Conservation (phyloP, 768 basidiomycete species). For the Austroboletus eburneus region DNA sequence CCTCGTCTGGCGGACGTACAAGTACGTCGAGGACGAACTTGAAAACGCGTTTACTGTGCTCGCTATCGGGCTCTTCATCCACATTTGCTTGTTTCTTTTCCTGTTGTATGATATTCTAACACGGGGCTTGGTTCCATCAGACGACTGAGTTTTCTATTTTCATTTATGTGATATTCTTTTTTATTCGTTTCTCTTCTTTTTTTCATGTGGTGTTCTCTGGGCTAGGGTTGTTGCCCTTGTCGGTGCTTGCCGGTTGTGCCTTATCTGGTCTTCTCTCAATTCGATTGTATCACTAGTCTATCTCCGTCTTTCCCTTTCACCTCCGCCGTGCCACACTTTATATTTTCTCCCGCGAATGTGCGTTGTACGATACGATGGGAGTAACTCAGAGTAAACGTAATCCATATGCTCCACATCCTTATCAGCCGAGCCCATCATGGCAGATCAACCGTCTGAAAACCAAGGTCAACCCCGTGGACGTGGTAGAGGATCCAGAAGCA, state of each 20-base stretch:
- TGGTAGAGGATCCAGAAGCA: conserved; percentile 48
- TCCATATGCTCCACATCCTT: too few relatives aligned
- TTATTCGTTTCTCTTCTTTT: background rate
- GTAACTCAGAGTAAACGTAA: too few relatives aligned
- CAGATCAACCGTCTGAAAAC: conserved; percentile 6
- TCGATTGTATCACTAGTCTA: conserved; percentile 17
- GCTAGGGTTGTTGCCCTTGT: background rate
- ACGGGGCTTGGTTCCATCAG: conserved; percentile 24
- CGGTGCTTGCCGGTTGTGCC: background rate
- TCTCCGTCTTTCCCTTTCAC: too few relatives aligned
- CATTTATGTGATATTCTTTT: background rate
- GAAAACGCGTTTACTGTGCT: conserved; percentile 26
- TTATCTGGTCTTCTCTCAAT: background rate
- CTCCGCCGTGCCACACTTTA: too few relatives aligned
- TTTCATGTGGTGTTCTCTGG: conserved; percentile 12
- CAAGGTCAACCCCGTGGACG: conserved; percentile 28
- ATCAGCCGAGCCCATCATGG: too few relatives aligned
- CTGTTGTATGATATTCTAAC: conserved; percentile 29
- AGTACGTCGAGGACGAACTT: conserved; percentile 24
- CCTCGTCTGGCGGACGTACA: conserved; percentile 13
- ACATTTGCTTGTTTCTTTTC: conserved; percentile 25
- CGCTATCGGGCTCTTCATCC: conserved; percentile 22
- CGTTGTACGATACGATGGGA: too few relatives aligned
- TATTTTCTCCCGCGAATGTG: too few relatives aligned
- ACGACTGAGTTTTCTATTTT: conserved; percentile 17